Conservation (phyloP, 2,329 filamentous ascomycete genomes). For the Fusarium udum region DNA sequence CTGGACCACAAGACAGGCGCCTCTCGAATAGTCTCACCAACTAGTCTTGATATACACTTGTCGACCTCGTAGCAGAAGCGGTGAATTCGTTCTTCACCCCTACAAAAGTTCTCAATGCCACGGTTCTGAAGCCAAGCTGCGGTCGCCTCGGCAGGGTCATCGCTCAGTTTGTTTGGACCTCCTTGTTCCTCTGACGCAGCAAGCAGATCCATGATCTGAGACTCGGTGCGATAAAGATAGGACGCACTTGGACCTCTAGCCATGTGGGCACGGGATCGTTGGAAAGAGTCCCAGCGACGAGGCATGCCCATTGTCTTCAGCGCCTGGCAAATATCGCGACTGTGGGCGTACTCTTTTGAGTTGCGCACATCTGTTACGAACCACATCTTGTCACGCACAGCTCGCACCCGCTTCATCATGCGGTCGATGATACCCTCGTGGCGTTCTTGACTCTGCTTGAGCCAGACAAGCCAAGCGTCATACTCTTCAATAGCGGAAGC, state of each 20-base stretch:
- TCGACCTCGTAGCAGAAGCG: slow-evolving; percentile 92
- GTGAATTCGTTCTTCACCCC: slow-evolving; percentile 93
- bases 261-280: slow-evolving; percentile 59
- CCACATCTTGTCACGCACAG: slow-evolving; percentile 97
- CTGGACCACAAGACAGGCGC: slow-evolving; percentile 93
- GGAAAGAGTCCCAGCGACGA: slow-evolving; percentile 63
- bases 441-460: slow-evolving; percentile 83
- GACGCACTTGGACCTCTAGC: slow-evolving; percentile 61
- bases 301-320: slow-evolving; percentile 88
- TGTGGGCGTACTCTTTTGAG: slow-evolving; percentile 87
- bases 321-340: slow-evolving; percentile 84
- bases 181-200: slow-evolving; percentile 85
- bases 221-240: slow-evolving; percentile 82
- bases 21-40: slow-evolving; percentile 84
- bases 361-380: slow-evolving; percentile 94
- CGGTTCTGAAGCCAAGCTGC: slow-evolving; percentile 82
- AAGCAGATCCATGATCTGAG: slow-evolving; percentile 86
- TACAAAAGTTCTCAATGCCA: slow-evolving; percentile 91
- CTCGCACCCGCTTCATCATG: slow-evolving; percentile 77
- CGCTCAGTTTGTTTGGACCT: slow-evolving; percentile 93
- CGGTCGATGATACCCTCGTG: slow-evolving; percentile 78
- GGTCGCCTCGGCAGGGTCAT: slow-evolving; percentile 90
- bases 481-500: slow-evolving; percentile 80
- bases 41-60: slow-evolving; percentile 83
- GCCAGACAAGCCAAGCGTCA: slow-evolving; percentile 83